Conservation (phyloP, 2,329 filamentous ascomycete species). For the Ramularia endophylla region DNA sequence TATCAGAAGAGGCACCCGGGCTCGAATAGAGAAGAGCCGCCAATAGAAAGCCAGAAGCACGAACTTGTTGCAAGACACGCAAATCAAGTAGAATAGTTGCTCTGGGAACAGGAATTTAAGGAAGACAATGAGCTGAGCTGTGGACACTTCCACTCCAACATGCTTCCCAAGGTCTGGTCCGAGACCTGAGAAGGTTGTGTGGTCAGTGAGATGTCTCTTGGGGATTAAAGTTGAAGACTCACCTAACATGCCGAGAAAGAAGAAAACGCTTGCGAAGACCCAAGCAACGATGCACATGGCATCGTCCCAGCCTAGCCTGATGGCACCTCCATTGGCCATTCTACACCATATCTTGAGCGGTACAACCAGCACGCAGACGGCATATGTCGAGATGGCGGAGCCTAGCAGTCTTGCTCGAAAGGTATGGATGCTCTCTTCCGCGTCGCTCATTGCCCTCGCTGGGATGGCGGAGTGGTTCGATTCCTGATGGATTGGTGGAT, state of each 20-base stretch:
- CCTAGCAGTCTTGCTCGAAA: constrained; percentile 5
- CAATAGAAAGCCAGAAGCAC: constrained; percentile 21
- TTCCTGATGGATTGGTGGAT: not conserved
- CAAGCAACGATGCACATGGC: constrained; percentile 4
- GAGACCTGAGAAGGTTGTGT: constrained; percentile 5
- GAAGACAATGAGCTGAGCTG: constrained; percentile 2
- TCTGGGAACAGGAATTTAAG: constrained; percentile 11
- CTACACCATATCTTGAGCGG: constrained; percentile 14
- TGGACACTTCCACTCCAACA: constrained; percentile 4
- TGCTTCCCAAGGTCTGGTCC: constrained; percentile 8
- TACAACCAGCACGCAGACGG: constrained; percentile 9
- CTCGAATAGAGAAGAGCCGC: constrained; percentile 16
- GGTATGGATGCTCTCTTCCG: constrained; percentile 4
- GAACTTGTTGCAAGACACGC: constrained; percentile 13
- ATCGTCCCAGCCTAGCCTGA: constrained; percentile 11
- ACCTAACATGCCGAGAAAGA: constrained; percentile 11
- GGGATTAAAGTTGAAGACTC: not conserved
- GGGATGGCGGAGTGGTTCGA: not conserved
- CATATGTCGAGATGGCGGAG: constrained; percentile 11
- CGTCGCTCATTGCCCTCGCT: not conserved
- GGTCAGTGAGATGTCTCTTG: too few relatives aligned
- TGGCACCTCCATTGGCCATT: constrained; percentile 4
- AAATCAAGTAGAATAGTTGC: constrained; percentile 13
- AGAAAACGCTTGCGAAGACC: constrained; percentile 6
- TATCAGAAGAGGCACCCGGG: constrained; percentile 9